Conservation (phyloP, 176 grass and related monocot species). For the Oryza punctata region DNA sequence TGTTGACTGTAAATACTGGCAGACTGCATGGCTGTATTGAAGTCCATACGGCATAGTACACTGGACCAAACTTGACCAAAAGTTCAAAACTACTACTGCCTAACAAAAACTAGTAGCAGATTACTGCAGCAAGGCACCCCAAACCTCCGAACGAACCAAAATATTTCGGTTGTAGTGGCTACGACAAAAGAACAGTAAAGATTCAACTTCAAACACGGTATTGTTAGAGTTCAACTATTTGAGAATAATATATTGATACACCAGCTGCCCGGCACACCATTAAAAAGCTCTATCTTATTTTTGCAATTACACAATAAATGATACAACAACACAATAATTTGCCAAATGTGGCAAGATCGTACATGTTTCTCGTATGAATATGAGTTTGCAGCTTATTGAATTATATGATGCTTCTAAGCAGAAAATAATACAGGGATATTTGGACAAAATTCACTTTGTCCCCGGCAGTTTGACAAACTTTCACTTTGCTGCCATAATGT, state of each 20-base stretch:
- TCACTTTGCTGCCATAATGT: conserved; percentile 47
- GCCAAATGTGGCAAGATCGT: conserved; percentile 32
- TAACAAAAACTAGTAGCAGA: no score
- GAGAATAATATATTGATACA: conserved; percentile 2
- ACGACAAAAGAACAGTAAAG: not conserved
- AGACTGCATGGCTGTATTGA: not conserved
- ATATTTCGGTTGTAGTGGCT: not conserved
- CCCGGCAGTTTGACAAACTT: conserved; percentile 42
- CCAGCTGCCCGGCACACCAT: not conserved
- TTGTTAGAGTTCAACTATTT: not conserved
- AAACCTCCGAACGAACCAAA: not conserved
- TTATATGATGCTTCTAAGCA: not conserved
- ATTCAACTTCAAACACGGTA: not conserved
- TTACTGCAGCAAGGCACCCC: not conserved
- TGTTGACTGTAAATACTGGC: not conserved
- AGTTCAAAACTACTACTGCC: no score
- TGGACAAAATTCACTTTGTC: conserved; percentile 46
- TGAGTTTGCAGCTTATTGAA: conserved; percentile 2
- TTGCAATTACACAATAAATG: conserved; percentile 33
- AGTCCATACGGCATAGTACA: no score
- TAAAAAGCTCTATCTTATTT: conserved; percentile 18
- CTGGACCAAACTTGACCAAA: no score
- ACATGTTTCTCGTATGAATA: not conserved
- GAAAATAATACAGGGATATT: conserved; percentile 6
- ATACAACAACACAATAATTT: conserved; percentile 13